Conservation (phyloP, 129 eudicot genomes). For the Arctium lappa region DNA sequence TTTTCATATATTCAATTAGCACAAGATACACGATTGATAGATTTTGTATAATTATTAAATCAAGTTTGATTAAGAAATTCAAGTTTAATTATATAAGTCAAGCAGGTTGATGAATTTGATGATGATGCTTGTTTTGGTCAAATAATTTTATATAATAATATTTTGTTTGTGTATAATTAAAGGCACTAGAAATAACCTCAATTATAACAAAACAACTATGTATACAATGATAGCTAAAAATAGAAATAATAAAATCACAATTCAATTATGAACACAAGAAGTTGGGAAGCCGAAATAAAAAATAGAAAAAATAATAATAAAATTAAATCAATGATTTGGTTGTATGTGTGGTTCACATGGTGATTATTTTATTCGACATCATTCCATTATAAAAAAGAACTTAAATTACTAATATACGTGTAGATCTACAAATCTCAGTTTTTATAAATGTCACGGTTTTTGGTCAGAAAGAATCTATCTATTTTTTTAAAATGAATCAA, state of each 20-base stretch:
- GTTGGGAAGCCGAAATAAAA: no score
- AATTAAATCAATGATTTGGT: background rate
- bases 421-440: background rate
- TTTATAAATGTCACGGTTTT: background rate
- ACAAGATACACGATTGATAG: background rate
- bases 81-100: no score
- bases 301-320: background rate
- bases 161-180: no score
- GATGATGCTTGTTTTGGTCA: background rate
- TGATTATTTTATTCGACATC: background rate
- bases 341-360: background rate
- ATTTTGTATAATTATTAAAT: no score
- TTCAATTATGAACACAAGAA: no score
- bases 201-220: no score
- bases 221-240: no score
- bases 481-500: background rate
- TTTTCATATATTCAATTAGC: no score
- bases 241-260: no score
- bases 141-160: no score
- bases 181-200: background rate
- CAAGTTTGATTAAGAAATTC: background rate
- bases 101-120: no score
- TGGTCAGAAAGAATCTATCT: background rate
- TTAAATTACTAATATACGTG: background rate
- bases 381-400: background rate